Evolutionary conservation across 1,284 basidiomycete species (phyloP).

Genomic region (Sporisorium graminicola): DNA sequence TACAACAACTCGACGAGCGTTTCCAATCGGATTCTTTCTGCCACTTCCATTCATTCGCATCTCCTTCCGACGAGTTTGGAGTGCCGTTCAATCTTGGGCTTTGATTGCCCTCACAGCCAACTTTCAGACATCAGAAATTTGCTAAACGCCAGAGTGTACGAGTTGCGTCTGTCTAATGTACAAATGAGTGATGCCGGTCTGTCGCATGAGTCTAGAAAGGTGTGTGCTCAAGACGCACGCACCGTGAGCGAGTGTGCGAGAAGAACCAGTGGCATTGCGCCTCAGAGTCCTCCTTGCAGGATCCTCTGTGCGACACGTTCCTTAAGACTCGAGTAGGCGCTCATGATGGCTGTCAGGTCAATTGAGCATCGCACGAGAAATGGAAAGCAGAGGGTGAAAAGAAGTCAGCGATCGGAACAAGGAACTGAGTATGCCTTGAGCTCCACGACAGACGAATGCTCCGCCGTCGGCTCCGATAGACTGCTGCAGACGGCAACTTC

Average conservation of each 20-base stretch:
- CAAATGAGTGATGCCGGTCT: slow-evolving; percentile 10
- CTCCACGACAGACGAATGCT: neutral
- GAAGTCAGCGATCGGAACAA: slow-evolving; percentile 71
- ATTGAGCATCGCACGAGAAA: neutral
- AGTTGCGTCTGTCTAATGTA: slow-evolving; percentile 27
- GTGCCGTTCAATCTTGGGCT: neutral
- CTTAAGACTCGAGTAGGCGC: slow-evolving; percentile 68
- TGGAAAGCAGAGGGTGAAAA: neutral
- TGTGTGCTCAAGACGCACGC: neutral
- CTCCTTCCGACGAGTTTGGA: too few species aligned
- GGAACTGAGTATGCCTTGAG: neutral
- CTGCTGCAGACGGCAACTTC: neutral
- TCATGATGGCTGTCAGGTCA: slow-evolving; percentile 63
- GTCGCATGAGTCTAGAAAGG: neutral
- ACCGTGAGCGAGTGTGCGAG: too few species aligned
- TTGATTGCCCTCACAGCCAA: neutral
- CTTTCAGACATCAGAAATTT: neutral
- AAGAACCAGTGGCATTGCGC: too few species aligned
- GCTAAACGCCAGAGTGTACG: neutral
- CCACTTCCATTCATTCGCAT: too few species aligned
- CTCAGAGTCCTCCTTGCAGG: slow-evolving; percentile 60
- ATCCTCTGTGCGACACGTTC: slow-evolving; percentile 65
- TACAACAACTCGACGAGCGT: too few species aligned
- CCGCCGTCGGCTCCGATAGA: neutral
- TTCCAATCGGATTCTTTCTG: too few species aligned